Base-by-base conservation (phyloP, 2,329 filamentous ascomycete genomes). In the Aspergillus sp. region DNA sequence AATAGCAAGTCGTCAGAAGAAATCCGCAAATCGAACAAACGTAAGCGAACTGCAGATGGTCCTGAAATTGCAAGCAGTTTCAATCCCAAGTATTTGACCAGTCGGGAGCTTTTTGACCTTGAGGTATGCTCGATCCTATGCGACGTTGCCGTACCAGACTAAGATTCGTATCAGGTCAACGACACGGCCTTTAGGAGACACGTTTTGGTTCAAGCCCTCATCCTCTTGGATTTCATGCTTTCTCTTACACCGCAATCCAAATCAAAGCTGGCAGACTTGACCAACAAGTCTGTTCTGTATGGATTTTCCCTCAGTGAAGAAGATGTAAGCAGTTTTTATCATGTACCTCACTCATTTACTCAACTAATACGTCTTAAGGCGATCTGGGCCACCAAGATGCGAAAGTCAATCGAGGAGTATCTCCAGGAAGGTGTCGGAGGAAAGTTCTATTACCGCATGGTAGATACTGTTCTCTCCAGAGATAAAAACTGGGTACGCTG, bases 401-500 rank as follows among this genome's bases (percentile, higher is more conserved):
- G 93, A 73, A 85, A 84, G 43, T 83, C 84, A 7, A 96, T 98
- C 70, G 90, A 91, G 62, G 87, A 88, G 61, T 97, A 97, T 76
- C 85, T 99, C 60, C 90, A 91, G 72, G 85, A 89, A 69, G 91
- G 91, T 22, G 80, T 84, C 47, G 93, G 96, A 71, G 95, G 95
- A 31, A 91, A 92, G 66, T 96, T 96, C 77, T 99, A 98, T 77
- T 91, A 93, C 78, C 90, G 95, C 45, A 96, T 98, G 87, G 93
- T 99, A 34, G 94, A 98, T 75, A 98, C 93, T 13, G 94, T 99
- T 34, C 86, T 99, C 31, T 92, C 92, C 25, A 86, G 95, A 65
- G 95, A 99, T 77, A 98, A 97, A 81, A 97, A 98, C 74, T 99
- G 96, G 96, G 93, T 96, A 49, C 90, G 93, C 65, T 99, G 95